phyloP scores from a whole-genome alignment of 2,329 filamentous ascomycete species.

The Niveomyces coronatus region DNA sequence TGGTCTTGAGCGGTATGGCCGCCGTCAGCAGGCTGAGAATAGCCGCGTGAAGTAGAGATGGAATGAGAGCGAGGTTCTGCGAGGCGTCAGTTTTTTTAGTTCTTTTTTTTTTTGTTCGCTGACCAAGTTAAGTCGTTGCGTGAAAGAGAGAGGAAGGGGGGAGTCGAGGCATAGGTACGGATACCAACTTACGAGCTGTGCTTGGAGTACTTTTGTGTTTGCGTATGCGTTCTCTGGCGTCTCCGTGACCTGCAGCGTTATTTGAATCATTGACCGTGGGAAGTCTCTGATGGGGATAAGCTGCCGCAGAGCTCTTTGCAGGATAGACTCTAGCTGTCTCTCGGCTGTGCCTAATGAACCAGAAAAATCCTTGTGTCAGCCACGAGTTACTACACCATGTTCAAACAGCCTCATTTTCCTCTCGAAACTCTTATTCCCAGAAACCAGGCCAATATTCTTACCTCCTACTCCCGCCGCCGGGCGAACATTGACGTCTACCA shows the following conservation, averaged over 20 bases:
- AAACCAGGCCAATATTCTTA: conserved; percentile 26
- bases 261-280: conserved; percentile 66
- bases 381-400: too few relatives aligned
- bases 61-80: conserved; percentile 69
- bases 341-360: conserved; percentile 64
- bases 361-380: too few relatives aligned
- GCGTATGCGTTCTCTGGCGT: conserved; percentile 58
- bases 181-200: conserved; percentile 43
- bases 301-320: conserved; percentile 62
- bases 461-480: conserved; percentile 78
- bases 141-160: too few relatives aligned
- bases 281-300: conserved; percentile 67
- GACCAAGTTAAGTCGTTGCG: too few relatives aligned
- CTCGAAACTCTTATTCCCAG: neutral
- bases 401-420: too few relatives aligned
- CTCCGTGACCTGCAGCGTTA: conserved; percentile 67
- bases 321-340: conserved; percentile 68
- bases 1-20: conserved; percentile 67
- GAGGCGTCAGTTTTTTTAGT: neutral
- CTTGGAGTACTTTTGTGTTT: conserved; percentile 49
- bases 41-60: conserved; percentile 71
- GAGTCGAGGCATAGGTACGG: neutral
- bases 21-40: conserved; percentile 72
- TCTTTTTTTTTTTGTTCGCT: too few relatives aligned
- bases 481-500: conserved; percentile 81